These are phyloP conservation scores for Eragrostis curvula DNA, from an alignment of 176 grass and related monocot species.

Conservation along the genomic window DNA sequence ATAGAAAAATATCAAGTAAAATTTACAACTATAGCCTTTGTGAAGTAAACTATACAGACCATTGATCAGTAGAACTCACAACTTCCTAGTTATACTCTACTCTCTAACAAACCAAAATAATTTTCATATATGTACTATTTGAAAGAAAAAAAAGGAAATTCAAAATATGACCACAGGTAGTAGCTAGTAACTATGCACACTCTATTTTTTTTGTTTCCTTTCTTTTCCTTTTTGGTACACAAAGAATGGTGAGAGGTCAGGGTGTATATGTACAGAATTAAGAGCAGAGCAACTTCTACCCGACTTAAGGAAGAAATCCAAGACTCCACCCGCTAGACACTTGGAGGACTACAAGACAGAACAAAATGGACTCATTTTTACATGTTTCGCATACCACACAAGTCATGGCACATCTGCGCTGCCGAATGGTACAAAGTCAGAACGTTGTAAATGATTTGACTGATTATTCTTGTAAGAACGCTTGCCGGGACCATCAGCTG, in stretches of 20 bases:
- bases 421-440: constrained; percentile 53
- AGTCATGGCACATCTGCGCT: constrained; percentile 53
- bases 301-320: constrained; percentile 34
- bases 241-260: constrained; percentile 41
- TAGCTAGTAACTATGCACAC: constrained; percentile 15
- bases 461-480: constrained; percentile 50
- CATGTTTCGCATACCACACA: constrained; percentile 41
- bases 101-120: constrained; percentile 26
- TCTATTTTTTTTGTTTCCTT: background rate
- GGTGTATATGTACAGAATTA: constrained; percentile 67
- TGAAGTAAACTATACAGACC: constrained; percentile 26
- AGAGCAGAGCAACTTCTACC: constrained; percentile 29
- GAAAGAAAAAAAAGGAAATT: background rate
- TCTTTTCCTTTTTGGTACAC: constrained; percentile 8
- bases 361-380: constrained; percentile 31
- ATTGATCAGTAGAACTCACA: constrained; percentile 15
- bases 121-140: background rate
- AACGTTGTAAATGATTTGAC: constrained; percentile 56
- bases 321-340: constrained; percentile 12
- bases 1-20: background rate
- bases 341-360: background rate
- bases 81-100: constrained; percentile 22
- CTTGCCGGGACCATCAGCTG: constrained; percentile 1
- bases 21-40: background rate
- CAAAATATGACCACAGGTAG: background rate